Evolutionary conservation across 768 basidiomycete species (phyloP), one percentile per base, ranked within the genome.

Genomic region (Tephrocybe sp.): DNA sequence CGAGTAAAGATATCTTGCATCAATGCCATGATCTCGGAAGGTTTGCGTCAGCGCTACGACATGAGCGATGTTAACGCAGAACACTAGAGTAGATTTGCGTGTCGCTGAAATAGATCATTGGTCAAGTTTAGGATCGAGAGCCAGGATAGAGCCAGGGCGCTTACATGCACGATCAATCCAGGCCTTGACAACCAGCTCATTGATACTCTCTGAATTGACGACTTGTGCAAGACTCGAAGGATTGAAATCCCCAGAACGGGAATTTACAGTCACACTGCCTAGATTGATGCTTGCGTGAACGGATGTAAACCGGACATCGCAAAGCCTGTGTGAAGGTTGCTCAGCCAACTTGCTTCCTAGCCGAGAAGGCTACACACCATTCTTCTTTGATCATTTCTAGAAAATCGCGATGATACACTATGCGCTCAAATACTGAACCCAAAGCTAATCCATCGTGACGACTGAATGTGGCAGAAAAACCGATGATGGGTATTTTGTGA

Each of bases 391-490:
- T 89, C 94, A 98, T 95, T 45, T 91, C 85, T 11, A 92, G 67
- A 59, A 97, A 93, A 58, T 93, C 90, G 15, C 83, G 81, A 64
- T 98, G 95, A 65, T 92, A 98, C 0, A 97, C 95, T 47, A 98
- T 94, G 43, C 78, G 76, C 62, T 97, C 83, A 61, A 96, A 98
- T 1, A 97, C 86, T 2, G 88, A 85, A 5, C 91, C 86, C 3
- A 98, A 79, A 1, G 93, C 90, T 2, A 95, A 73, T 4, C 93
- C 90, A 58, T 98, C 96, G 57, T 95, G 90, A 24, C 96, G 80
- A 57, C 84, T 86, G 71, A 97, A 97, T 0, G 96, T 98, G 1
- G 96, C 96, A 48, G 93, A 93, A 65, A 98, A 97, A 0, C 95
- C 96, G 39, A 98, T 77, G 45, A 97, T 84, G 2, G 95, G 93